Percentiles rank a stretch among this genome's conserved stretches.
Evolutionary conservation across 1,284 basidiomycete species (phyloP).

Genomic region (Coniophora puteana): DNA sequence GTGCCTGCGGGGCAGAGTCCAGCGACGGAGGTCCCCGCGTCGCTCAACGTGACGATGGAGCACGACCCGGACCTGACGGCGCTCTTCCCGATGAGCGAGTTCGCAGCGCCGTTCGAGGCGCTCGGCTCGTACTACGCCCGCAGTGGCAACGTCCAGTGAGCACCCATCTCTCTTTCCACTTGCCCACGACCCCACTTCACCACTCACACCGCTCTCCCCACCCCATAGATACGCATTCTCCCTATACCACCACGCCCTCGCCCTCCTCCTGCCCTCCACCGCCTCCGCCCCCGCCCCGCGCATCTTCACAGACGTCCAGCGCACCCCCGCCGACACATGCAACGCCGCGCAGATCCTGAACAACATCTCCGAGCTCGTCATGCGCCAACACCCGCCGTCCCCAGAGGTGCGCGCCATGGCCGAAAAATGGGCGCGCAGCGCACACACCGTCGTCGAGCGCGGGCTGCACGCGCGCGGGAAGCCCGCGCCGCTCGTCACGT

Average conservation of each 20-base stretch:
- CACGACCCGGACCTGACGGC: no score
- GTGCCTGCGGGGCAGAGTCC: neutral
- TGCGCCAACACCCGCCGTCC: conserved; percentile 43
- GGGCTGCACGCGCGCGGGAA: conserved; percentile 21
- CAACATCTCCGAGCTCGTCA: conserved; percentile 57
- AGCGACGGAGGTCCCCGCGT: conserved; percentile 33
- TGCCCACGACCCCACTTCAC: neutral
- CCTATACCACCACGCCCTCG: conserved; percentile 63
- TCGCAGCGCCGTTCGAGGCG: conserved; percentile 68
- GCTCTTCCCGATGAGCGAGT: conserved; percentile 47
- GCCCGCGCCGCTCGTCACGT: conserved; percentile 19
- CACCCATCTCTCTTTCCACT: conserved; percentile 12
- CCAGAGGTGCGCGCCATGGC: conserved; percentile 49
- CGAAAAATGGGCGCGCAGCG: conserved; percentile 58
- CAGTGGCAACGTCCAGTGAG: conserved; percentile 59
- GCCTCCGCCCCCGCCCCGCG: conserved; percentile 11
- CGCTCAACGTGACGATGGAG: no score
- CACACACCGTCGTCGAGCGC: conserved; percentile 44
- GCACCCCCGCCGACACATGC: neutral
- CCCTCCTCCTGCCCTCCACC: conserved; percentile 56
- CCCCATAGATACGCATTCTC: conserved; percentile 55
- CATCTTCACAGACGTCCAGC: neutral
- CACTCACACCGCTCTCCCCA: neutral
- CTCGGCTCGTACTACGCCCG: conserved; percentile 62
- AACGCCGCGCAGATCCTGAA: conserved; percentile 73